Conservation (phyloP, 2,329 filamentous ascomycete species). For the Tolypocladium amazonense region DNA sequence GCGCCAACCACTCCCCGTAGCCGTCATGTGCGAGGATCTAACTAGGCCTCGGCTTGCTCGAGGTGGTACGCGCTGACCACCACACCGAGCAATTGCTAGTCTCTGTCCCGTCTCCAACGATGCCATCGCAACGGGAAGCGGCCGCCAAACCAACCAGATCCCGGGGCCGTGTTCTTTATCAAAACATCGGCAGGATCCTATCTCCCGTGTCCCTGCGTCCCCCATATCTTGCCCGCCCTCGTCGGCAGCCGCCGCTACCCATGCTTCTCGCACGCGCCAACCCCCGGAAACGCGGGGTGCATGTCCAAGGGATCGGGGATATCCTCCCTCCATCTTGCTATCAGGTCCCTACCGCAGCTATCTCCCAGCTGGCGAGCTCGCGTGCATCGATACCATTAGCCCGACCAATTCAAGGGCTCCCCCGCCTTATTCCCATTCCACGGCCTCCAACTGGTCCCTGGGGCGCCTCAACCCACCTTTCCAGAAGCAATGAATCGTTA, state of each 20-base stretch:
- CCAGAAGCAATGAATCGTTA: background rate
- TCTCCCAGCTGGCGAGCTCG: too few relatives aligned
- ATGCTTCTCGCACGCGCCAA: background rate
- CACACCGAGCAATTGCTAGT: background rate
- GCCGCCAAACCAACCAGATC: background rate
- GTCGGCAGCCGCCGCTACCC: background rate
- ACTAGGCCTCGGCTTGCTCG: background rate
- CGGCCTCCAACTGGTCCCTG: background rate
- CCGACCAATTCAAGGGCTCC: background rate
- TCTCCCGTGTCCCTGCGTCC: background rate
- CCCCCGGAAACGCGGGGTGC: background rate
- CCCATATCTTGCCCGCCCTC: background rate
- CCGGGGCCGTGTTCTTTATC: background rate
- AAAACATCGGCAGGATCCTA: background rate
- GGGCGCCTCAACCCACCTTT: background rate
- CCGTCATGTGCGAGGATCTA: background rate
- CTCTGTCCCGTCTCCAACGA: background rate
- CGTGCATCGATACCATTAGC: background rate
- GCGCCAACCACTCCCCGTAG: background rate
- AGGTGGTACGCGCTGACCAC: background rate
- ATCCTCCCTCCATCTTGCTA: background rate
- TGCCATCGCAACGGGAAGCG: background rate
- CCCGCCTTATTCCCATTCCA: background rate
- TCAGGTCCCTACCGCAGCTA: background rate
- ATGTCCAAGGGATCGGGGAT: background rate